These are phyloP conservation scores for Fusarium musae DNA, from an alignment of 2,329 filamentous ascomycete species.

Conservation along the genomic window DNA sequence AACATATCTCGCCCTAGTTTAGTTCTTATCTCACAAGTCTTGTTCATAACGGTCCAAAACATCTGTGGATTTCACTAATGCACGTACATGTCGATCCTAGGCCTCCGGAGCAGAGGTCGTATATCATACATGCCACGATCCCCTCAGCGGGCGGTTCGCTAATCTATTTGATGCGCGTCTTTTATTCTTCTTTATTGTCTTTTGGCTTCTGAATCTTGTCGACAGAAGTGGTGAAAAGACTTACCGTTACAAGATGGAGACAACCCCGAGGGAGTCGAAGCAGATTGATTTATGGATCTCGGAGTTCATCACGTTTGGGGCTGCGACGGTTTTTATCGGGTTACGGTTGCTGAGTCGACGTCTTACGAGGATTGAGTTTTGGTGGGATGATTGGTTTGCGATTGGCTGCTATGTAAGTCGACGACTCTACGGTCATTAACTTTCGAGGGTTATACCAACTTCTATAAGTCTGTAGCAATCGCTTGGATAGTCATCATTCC, in stretches of 20 bases:
- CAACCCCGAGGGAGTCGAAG: slow-evolving; percentile 16
- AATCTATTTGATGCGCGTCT: slow-evolving; percentile 22
- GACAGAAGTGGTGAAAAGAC: background rate
- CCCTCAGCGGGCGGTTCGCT: slow-evolving; percentile 1
- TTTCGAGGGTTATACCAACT: fast-evolving
- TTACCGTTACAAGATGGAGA: slow-evolving; percentile 5
- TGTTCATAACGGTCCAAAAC: background rate
- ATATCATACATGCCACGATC: slow-evolving; percentile 14
- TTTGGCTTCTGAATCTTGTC: background rate
- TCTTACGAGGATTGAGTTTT: slow-evolving; percentile 29
- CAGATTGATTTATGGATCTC: slow-evolving; percentile 30
- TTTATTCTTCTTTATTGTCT: background rate
- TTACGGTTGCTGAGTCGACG: slow-evolving; percentile 28
- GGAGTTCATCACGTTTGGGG: slow-evolving; percentile 26
- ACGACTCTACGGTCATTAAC: fast-evolving
- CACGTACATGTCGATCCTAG: slow-evolving; percentile 13
- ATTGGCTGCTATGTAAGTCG: slow-evolving; percentile 24
- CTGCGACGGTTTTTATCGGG: slow-evolving; percentile 24
- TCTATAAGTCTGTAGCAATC: slow-evolving; percentile 9
- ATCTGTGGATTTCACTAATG: slow-evolving; percentile 7
- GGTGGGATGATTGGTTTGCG: slow-evolving; percentile 38
- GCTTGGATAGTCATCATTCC: slow-evolving; percentile 34
- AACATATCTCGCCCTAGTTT: background rate
- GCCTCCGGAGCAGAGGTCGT: background rate
- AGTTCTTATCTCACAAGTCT: background rate